Base-by-base conservation (phyloP, 228 moss, liverwort and hornwort species). In the Sphagnum fallax region DNA sequence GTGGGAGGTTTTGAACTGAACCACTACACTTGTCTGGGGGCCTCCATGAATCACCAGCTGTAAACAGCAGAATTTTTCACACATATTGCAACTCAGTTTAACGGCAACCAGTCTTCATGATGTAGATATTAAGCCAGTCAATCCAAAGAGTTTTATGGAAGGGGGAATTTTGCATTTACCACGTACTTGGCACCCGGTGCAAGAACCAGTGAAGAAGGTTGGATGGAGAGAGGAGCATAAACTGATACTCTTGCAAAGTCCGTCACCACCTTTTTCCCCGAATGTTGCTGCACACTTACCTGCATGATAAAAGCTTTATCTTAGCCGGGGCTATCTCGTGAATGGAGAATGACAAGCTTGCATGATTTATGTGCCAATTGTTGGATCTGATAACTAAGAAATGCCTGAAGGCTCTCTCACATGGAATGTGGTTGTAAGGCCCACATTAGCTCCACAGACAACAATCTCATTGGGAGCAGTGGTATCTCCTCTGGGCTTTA, bases 141-240 rank as follows among this genome's bases (percentile, higher is more conserved):
- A 32, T 32, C 32, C 32, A 32, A 32, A 32, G 32, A 32, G 32
- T 32, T 32, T 32, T 32, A 32, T 32, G 32, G 32, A 32, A 32
- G 32, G 2, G 32, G 32, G 32, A 32, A 32, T 32, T 32, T 32
- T 32, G 16, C 18, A 66, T 62, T 75, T 71, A 89, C 91, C 83
- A 91, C 75, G 65, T 91, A 96, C 65, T 90, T 84, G 52, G 84
- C 89, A 61, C 96, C 96, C 6, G 96, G 88, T 58, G 91, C 88
- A 72, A 96, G 89, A 69, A 91, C 84, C 70, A 96, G 79, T 10
- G 85, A 75, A 52, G 89, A 71, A 72, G 96, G 96, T 74, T 86
- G 88, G 61, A 96, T 86, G 69, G 91, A 92, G 72, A 96, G 91
- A 50, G 92, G 96, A 80, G 96, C 89, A 79, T 90, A 92, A 11